Evolutionary conservation across 1,284 basidiomycete species (phyloP).

Genomic region (Sporisorium exsertum): DNA sequence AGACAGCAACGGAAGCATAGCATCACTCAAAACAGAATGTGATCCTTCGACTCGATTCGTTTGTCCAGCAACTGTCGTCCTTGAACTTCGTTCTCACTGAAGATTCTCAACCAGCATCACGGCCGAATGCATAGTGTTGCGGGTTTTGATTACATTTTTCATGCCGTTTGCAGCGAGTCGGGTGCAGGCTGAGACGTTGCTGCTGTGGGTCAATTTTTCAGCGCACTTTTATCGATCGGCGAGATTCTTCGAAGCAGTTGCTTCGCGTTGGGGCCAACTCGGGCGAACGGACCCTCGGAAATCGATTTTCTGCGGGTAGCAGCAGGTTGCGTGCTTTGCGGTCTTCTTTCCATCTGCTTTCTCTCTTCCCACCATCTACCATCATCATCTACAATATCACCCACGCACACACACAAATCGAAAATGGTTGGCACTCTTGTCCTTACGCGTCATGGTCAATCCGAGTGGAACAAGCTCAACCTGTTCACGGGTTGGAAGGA

Average conservation of each 20-base stretch:
- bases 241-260: not conserved
- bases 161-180: not conserved
- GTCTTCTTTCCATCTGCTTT: not conserved
- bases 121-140: not conserved
- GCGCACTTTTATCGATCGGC: not conserved
- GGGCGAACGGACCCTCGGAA: not conserved
- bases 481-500: conserved; percentile 70
- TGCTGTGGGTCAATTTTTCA: not conserved
- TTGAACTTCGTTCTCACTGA: not conserved
- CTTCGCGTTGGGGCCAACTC: conserved; percentile 11
- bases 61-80: no score
- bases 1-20: not conserved
- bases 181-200: not conserved
- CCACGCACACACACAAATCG: not conserved
- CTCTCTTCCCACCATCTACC: not conserved
- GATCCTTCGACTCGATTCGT: no score
- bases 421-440: conserved; percentile 66
- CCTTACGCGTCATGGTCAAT: conserved; percentile 69
- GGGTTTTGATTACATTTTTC: no score
- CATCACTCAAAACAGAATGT: no score
- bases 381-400: not conserved
- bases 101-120: not conserved
- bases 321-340: not conserved
- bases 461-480: conserved; percentile 70
- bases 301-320: not conserved